Evolutionary conservation across 345 rosid genomes (phyloP), one percentile per base, ranked within the genome.

Genomic region (Carallia brachiata): DNA sequence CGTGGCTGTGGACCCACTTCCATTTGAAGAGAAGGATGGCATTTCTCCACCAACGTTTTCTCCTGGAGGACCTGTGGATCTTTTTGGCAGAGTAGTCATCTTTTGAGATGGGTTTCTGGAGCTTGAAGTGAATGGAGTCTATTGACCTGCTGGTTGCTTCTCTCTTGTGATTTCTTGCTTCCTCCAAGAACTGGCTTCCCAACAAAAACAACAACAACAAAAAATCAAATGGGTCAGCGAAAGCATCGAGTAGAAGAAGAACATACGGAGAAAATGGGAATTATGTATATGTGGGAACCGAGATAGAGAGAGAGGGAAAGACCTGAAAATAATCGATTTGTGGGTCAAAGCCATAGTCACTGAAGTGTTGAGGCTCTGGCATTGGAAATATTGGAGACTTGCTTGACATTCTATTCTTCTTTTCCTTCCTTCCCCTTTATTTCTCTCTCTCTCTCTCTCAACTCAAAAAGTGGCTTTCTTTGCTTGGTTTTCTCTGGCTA

Each of bases 291-390:
- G 16, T n/a, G 1, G 39, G 31, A 54, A 1, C 16, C n/a, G 17
- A 52, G 12, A 54, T 15, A 36, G 8, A 44, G 39, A 15, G 16
- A 28, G 5, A 0, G 7, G 27, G 6, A 37, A 52, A 28, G n/a
- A 91, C 98, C 93, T 91, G 97, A 68, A 87, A 84, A 70, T 86
- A 92, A 69, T 90, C 75, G 71, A 89, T 77, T 66, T 88, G 96
- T 9, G 92, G 88, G 79, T 93, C 94, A 70, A 91, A 94, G 56
- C 98, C 97, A 65, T 91, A 91, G 77, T 94, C 98, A 32, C 82
- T 90, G 84, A 87, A 90, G 72, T 84, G 96, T 5, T 84, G 93
- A 73, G 92, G 84, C 30, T 88, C 80, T 0, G 82, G 79, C 75
- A 90, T 86, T 36, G 96, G 88, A 47, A 89, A 87, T 0, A 88